Evolutionary conservation across 2,329 filamentous ascomycete genomes (phyloP).

Genomic region (Furcasterigmium furcatum): DNA sequence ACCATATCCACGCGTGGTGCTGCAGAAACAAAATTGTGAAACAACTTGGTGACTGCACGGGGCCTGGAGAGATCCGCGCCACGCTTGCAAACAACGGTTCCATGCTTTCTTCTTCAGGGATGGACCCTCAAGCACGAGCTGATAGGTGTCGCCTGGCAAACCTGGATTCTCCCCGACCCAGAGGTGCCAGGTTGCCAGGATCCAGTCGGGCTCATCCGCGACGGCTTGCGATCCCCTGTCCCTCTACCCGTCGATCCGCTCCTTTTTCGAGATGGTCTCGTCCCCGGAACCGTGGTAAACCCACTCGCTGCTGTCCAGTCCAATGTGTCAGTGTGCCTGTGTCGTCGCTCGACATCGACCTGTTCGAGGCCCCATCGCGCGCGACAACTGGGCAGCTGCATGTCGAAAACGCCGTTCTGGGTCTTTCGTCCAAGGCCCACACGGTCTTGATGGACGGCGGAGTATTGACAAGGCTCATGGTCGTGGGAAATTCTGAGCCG

Average conservation of each 20-base stretch:
- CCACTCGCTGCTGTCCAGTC: too few species aligned
- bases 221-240: neutral
- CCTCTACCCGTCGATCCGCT: neutral
- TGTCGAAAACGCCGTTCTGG: too few species aligned
- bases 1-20: neutral
- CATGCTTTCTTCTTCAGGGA: neutral
- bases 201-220: neutral
- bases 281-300: neutral
- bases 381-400: too few species aligned
- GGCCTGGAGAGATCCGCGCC: neutral
- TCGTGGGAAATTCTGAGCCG: too few species aligned
- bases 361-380: too few species aligned
- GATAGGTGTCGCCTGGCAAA: neutral
- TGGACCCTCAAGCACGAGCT: neutral
- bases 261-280: neutral
- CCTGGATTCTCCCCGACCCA: neutral
- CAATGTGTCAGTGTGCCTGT: too few species aligned
- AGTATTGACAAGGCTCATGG: too few species aligned
- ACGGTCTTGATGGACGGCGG: too few species aligned
- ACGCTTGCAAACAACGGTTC: neutral
- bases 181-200: too few species aligned
- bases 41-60: neutral
- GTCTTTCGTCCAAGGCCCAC: too few species aligned
- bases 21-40: conserved; percentile 1
- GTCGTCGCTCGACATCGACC: too few species aligned